Base-by-base conservation (phyloP, 495 filamentous ascomycete genomes). In the Aspergillus wentii region DNA sequence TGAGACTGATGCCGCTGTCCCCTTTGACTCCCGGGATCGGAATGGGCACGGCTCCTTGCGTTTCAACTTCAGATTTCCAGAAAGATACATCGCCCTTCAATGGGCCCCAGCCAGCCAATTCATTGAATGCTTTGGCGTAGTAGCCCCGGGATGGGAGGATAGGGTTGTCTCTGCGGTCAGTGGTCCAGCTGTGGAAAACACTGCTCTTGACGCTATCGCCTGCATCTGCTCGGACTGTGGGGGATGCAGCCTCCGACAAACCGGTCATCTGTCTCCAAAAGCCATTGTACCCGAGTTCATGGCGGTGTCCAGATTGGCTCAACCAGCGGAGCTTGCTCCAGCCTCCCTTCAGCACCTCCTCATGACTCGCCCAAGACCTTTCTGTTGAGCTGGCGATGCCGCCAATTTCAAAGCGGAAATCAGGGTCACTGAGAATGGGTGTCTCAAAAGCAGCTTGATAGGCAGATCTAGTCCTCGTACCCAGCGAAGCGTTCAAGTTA, bases 191-290 rank as follows among this genome's bases (percentile, higher is more conserved):
- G 63, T 95, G 85, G 38, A 79, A 78, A 35, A 99, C 57, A 42
- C 82, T 84, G 57, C 79, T 90, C 65, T 96, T 97, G 49, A 92
- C 80, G 14, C 78, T 86, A 57, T 99, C 92, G 1, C 92, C 94
- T 4, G 91, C 88, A 42, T 96, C 89, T 14, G 69, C 72, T 19
- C 91, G 76, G 16, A 97, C 75, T 0, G 80, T 85, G 11, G 85
- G 79, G 17, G 86, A 92, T 0, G 92, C 91, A 25, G 74, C 75
- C 28, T 72, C 67, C 1, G 74, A 69, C 13, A 97, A 75, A 5
- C 78, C 75, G 0, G 92, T 97, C 20, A 97, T 52, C 54, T 95
- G 89, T 47, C 94, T 75, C 91, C 92, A 95, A 23, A 82, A 67
- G 13, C 79, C 81, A 16, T 80, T 82, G 62, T 95, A 94, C 27